A percentile compares a stretch with the other conserved stretches of the same genome.
Conservation (phyloP, 2,329 filamentous ascomycete species). For the Pleurostoma richardsiae region DNA sequence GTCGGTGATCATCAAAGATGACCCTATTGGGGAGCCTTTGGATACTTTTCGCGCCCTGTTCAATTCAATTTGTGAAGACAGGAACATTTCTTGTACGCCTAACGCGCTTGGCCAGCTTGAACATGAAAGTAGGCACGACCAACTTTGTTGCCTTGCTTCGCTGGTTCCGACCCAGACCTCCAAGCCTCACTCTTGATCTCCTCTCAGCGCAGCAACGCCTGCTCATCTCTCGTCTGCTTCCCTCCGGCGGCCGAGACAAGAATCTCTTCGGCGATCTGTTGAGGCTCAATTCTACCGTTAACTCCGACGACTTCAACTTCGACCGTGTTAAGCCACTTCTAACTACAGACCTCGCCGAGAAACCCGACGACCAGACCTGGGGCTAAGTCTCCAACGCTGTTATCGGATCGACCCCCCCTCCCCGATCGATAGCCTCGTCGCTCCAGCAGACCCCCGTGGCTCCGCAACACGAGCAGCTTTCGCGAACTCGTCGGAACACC, state of each 20-base stretch:
- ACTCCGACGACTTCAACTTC: conserved; percentile 9
- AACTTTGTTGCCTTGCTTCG: neutral
- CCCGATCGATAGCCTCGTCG: conserved; percentile 16
- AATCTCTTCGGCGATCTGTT: too few relatives aligned
- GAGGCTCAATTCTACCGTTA: too few relatives aligned
- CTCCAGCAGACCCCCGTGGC: conserved; percentile 23
- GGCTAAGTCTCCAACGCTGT: conserved; percentile 26
- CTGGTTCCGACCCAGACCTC: too few relatives aligned
- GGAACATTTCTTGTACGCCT: conserved; percentile 8
- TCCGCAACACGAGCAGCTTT: conserved; percentile 23
- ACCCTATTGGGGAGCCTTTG: conserved; percentile 22
- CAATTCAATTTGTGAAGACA: conserved; percentile 13
- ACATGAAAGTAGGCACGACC: conserved; percentile 11
- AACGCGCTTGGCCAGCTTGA: conserved; percentile 15
- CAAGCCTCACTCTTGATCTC: too few relatives aligned
- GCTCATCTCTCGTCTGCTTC: too few relatives aligned
- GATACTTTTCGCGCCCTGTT: conserved; percentile 18
- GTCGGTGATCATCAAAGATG: conserved; percentile 16
- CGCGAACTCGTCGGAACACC: conserved; percentile 27
- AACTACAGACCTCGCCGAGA: conserved; percentile 16
- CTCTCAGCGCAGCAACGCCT: too few relatives aligned
- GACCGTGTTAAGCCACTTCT: conserved; percentile 26
- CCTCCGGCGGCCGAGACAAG: too few relatives aligned
- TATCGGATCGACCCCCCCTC: conserved; percentile 26
- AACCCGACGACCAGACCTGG: conserved; percentile 26